Evolutionary conservation across 2,329 filamentous ascomycete species (phyloP).

Genomic region (Arthrobotrys pseudoclavata): DNA sequence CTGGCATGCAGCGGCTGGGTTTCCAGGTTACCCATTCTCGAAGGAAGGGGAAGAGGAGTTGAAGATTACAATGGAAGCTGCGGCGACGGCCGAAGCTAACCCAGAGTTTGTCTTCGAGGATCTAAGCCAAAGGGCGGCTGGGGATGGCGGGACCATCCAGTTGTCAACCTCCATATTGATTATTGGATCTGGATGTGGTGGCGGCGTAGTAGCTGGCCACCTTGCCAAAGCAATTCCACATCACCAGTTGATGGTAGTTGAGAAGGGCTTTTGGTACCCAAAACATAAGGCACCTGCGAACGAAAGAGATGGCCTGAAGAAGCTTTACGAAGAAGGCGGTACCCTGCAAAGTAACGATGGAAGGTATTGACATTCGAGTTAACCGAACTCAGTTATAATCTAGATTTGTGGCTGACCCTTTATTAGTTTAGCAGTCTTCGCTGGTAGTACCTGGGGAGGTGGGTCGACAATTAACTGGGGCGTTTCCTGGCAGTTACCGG

Average conservation of each 20-base stretch:
- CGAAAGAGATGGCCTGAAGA: slow-evolving; percentile 49
- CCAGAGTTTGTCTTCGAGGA: slow-evolving; percentile 64
- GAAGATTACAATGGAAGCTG: slow-evolving; percentile 65
- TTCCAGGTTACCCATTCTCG: slow-evolving; percentile 73
- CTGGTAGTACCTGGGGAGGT: slow-evolving; percentile 83
- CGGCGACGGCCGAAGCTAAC: slow-evolving; percentile 65
- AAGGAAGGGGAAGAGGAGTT: slow-evolving; percentile 66
- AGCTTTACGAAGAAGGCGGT: slow-evolving; percentile 47
- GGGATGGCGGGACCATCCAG: slow-evolving; percentile 37
- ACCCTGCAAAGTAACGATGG: slow-evolving; percentile 50
- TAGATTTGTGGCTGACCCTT: slow-evolving; percentile 63
- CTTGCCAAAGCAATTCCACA: slow-evolving; percentile 77
- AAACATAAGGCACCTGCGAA: slow-evolving; percentile 62
- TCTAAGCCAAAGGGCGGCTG: slow-evolving; percentile 69
- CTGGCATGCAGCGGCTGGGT: slow-evolving; percentile 67
- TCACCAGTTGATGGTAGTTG: slow-evolving; percentile 72
- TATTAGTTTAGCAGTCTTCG: slow-evolving; percentile 72
- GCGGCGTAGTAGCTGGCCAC: slow-evolving; percentile 83
- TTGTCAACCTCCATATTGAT: slow-evolving; percentile 86
- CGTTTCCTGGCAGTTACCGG: slow-evolving; percentile 69
- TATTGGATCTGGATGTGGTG: slow-evolving; percentile 88
- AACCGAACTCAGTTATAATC: slow-evolving; percentile 62
- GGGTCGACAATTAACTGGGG: slow-evolving; percentile 92
- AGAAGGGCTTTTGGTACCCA: slow-evolving; percentile 78
- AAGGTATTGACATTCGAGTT: slow-evolving; percentile 25